Conservation (phyloP, 169 alveolate genomes). For the Cryptosporidium felis region DNA sequence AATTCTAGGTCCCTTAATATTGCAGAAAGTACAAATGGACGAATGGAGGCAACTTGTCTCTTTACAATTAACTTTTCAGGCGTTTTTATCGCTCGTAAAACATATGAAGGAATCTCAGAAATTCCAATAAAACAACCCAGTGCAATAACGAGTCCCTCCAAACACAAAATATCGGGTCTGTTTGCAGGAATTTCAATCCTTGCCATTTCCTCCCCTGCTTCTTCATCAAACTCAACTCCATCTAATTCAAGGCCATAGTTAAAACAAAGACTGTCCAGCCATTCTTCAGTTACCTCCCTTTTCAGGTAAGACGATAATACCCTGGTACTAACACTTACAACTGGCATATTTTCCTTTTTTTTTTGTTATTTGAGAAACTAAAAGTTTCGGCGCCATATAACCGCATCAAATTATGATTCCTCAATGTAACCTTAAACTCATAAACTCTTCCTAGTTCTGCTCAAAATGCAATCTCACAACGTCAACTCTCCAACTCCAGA, state of each 20-base stretch:
- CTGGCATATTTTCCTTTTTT: constrained; percentile 80
- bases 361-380: no score
- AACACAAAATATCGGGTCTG: constrained; percentile 88
- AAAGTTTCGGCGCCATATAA: no score
- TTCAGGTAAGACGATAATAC: constrained; percentile 77
- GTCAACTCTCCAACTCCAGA: no score
- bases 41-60: constrained; percentile 76
- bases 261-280: constrained; percentile 93
- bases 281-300: constrained; percentile 84
- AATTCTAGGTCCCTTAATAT: constrained; percentile 91
- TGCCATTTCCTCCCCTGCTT: constrained; percentile 77
- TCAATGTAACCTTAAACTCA: no score
- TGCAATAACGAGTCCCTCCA: constrained; percentile 89
- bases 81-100: constrained; percentile 19
- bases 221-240: constrained; percentile 86
- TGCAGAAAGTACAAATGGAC: constrained; percentile 94
- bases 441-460: no score
- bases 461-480: no score
- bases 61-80: constrained; percentile 73
- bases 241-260: constrained; percentile 96
- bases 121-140: constrained; percentile 78
- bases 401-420: no score
- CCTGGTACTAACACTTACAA: constrained; percentile 81
- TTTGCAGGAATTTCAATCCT: constrained; percentile 91
- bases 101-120: constrained; percentile 71